Conservation (phyloP, 768 basidiomycete genomes). For the Multifurca ochricompacta region DNA sequence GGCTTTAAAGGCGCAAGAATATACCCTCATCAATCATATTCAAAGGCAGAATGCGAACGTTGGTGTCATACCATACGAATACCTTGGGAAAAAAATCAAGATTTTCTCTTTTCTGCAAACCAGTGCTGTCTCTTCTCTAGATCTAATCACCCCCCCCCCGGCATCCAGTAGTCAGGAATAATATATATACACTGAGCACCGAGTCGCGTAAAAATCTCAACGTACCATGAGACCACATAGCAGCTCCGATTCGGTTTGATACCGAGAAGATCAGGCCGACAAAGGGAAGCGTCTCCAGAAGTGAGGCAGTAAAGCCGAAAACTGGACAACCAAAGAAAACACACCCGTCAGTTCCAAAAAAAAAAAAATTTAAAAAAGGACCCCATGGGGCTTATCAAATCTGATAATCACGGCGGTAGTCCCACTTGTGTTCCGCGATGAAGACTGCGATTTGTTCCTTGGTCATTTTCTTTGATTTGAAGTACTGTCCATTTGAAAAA, state of each 20-base stretch:
- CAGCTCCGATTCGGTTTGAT: constrained; percentile 84
- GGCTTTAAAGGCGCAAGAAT: no score
- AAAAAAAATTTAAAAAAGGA: no score
- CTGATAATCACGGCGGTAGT: constrained; percentile 55
- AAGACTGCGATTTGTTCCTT: constrained; percentile 60
- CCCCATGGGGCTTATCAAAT: no score
- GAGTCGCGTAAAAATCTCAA: no score
- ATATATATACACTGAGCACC: no score
- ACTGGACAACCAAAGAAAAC: constrained; percentile 37
- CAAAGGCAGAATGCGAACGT: no score
- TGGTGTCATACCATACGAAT: no score
- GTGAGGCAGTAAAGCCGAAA: constrained; percentile 79
- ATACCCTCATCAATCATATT: no score
- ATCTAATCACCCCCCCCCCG: no score
- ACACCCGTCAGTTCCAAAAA: no score
- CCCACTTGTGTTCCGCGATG: constrained; percentile 86
- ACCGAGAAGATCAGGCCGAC: constrained; percentile 75
- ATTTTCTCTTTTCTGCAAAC: constrained; percentile 30
- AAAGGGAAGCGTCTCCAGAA: constrained; percentile 77
- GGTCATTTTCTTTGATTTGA: constrained; percentile 77
- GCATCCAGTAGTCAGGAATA: no score
- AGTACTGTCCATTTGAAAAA: constrained; percentile 51
- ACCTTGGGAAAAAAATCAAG: no score
- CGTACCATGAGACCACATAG: constrained; percentile 93
- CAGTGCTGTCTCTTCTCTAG: constrained; percentile 52